These are phyloP conservation scores for Salix caprea DNA, from an alignment of 345 rosid species.

Conservation along the genomic window DNA sequence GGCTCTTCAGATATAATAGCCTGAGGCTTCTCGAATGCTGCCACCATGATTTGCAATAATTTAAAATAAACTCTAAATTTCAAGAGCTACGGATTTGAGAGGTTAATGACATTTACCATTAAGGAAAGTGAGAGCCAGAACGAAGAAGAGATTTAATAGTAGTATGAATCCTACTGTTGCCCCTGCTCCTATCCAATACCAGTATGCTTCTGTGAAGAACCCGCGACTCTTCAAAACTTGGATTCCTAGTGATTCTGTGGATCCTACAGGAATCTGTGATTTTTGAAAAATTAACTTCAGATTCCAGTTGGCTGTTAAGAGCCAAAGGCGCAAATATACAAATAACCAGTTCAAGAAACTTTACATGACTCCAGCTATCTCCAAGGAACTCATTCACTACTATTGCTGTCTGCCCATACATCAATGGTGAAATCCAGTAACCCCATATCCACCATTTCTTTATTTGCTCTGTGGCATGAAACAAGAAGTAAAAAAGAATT, in stretches of 20 bases:
- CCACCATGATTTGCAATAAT: not conserved
- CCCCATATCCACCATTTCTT: constrained; percentile 95
- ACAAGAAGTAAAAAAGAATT: not conserved
- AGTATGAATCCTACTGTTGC: constrained; percentile 39
- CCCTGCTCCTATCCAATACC: constrained; percentile 66
- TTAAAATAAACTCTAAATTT: not conserved
- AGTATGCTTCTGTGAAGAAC: constrained; percentile 40
- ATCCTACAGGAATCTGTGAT: constrained; percentile 18
- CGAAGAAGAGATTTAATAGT: constrained; percentile 40
- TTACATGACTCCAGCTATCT: constrained; percentile 51
- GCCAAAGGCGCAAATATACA: not conserved
- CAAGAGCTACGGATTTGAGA: no score
- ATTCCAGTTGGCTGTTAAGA: not conserved
- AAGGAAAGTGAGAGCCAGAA: constrained; percentile 48
- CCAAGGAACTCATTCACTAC: constrained; percentile 67
- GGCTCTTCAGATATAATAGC: constrained; percentile 35
- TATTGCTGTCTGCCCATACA: constrained; percentile 78
- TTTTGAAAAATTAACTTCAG: not conserved
- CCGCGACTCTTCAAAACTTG: constrained; percentile 43
- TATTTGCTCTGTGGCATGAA: constrained; percentile 40
- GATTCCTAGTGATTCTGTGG: constrained; percentile 41
- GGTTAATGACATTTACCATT: constrained; percentile 34
- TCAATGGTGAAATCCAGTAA: constrained; percentile 74
- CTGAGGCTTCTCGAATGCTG: constrained; percentile 61
- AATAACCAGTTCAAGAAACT: not conserved